These are phyloP conservation scores for Symbiodinium pilosum DNA, from an alignment of 73 alveolate species.

Conservation along the genomic window DNA sequence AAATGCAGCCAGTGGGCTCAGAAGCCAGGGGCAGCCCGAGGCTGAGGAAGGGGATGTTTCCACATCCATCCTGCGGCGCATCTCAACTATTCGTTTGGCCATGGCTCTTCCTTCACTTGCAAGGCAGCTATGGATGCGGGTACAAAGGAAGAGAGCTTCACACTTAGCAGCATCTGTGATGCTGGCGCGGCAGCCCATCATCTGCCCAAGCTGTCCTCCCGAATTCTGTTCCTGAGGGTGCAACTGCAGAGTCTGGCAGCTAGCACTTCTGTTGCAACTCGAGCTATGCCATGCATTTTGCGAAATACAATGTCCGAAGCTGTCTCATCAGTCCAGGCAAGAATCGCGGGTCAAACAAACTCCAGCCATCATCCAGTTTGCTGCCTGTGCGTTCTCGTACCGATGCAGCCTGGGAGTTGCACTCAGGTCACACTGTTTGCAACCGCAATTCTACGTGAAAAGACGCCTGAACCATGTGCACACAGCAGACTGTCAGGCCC, in stretches of 20 bases:
- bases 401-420: too few species aligned
- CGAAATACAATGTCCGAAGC: background rate
- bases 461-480: background rate
- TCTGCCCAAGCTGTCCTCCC: too few species aligned
- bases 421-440: too few species aligned
- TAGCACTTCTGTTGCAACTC: background rate
- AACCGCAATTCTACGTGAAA: too few species aligned
- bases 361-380: conserved; percentile 66
- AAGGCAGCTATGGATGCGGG: too few species aligned
- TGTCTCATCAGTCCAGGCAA: background rate
- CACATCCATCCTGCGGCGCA: conserved; percentile 12
- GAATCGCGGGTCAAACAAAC: conserved; percentile 20
- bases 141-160: too few species aligned
- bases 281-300: background rate
- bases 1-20: background rate
- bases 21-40: conserved; percentile 17
- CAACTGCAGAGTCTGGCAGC: background rate
- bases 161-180: too few species aligned
- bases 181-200: too few species aligned
- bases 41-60: background rate
- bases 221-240: conserved; percentile 52
- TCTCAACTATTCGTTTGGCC: too few species aligned
- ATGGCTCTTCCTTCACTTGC: too few species aligned
- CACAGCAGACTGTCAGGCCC: background rate
- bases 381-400: background rate